These are phyloP conservation scores for Ophiocordyceps sinensis DNA, from an alignment of 2,329 filamentous ascomycete species.

Conservation along the genomic window DNA sequence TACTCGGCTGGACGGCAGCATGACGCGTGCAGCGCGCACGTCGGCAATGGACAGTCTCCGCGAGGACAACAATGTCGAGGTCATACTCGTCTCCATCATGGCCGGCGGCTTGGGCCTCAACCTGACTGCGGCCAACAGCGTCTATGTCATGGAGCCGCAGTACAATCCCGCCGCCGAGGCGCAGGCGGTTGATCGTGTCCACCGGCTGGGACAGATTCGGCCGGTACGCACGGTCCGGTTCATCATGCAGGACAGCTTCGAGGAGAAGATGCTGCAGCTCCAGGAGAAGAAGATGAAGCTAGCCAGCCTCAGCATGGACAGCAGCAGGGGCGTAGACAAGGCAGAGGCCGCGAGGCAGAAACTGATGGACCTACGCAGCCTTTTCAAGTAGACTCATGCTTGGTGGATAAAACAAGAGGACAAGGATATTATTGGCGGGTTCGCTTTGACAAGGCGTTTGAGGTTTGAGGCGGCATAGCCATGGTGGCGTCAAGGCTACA, in stretches of 20 bases:
- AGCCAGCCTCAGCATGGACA: conserved; percentile 74
- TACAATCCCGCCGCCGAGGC: conserved; percentile 94
- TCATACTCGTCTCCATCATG: conserved; percentile 84
- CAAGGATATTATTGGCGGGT: conserved; percentile 2
- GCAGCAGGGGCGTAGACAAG: conserved; percentile 37
- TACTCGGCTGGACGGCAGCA: conserved; percentile 79
- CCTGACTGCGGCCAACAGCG: conserved; percentile 68
- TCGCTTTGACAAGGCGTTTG: too few relatives aligned
- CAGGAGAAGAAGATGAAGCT: conserved; percentile 89
- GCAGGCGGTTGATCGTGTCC: conserved; percentile 87
- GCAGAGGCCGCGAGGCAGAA: conserved; percentile 44
- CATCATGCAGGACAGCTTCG: conserved; percentile 82
- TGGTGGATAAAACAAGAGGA: neutral
- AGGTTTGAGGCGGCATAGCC: too few relatives aligned
- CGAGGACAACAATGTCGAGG: conserved; percentile 52
- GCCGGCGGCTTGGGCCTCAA: conserved; percentile 89
- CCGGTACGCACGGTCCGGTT: conserved; percentile 76
- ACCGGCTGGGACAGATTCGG: conserved; percentile 80
- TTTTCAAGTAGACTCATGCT: conserved; percentile 33
- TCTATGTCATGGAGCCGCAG: conserved; percentile 96
- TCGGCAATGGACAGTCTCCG: conserved; percentile 66
- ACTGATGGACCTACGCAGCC: conserved; percentile 41
- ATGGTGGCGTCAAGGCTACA: too few relatives aligned
- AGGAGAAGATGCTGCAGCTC: conserved; percentile 81
- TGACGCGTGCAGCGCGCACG: conserved; percentile 61